Base-by-base conservation (phyloP, 352 stramenopile species). In the Globisporangium takayamanum region DNA sequence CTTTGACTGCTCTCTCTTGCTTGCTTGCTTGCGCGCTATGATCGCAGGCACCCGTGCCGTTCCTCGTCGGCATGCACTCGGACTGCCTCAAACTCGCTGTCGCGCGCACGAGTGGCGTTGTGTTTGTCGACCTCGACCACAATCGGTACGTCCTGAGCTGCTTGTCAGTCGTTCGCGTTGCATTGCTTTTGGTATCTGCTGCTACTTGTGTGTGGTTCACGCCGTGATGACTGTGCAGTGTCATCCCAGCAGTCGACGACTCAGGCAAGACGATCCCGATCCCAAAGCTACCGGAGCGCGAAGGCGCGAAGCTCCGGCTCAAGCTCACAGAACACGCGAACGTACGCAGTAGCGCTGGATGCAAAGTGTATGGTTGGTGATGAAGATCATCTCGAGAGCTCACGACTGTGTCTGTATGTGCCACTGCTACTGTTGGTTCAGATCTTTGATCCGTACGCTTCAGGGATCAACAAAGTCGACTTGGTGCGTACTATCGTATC, bases 81-180 rank as follows among this genome's bases (percentile, higher is more conserved):
- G 78, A 93, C 53, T 92, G 75, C 55, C 66, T 95, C 33, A 88
- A 82, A 18, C 70, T 80, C 55, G 68, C 77, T 11, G 69, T 70
- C n/a, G 62, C 68, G 30, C 72, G 83, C 69, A 82, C 91, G 1
- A 78, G 63, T 12, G 89, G 87, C 10, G 90, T 98, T 7, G 78
- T 98, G 5, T 97, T 97, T 51, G 89, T 99, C 1, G 93, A 98
- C 76, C 63, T 98, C 15, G 94, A 99, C 65, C 79, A 92, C 51
- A 97, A 98, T 59, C 72, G 80, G 79, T 88, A 63, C 22, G 59
- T 63, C 8, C 5, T 14, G 15, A 14, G 3, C 11, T 20, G 2
- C 14, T 30, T 3, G 25, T 39, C 48, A 22, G 3, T 5, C 11
- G n/a, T 4, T 10, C 4, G 22, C 22, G 28, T 28, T 12, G 41